These are phyloP conservation scores for Neonectria neomacrospora DNA, from an alignment of 2,329 filamentous ascomycete genomes.

Conservation along the genomic window DNA sequence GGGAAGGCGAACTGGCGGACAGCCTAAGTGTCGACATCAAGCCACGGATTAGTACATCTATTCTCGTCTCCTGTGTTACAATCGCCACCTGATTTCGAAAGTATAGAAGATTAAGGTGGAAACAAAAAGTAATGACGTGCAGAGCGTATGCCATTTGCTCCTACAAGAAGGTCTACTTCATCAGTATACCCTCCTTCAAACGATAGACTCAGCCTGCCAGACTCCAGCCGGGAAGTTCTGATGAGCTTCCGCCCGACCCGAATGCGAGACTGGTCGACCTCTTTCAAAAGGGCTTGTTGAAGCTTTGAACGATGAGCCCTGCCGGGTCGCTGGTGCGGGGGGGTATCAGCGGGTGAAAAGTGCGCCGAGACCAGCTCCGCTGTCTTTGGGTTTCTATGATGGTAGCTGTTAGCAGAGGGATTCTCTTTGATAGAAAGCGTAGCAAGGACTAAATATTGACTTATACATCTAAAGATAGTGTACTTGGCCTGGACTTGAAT, in stretches of 20 bases:
- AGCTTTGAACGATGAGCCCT: conserved; percentile 50
- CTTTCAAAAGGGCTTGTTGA: conserved; percentile 58
- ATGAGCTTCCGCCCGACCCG: conserved; percentile 41
- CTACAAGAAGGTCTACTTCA: conserved; percentile 58
- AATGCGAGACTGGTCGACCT: conserved; percentile 55
- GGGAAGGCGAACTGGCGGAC: conserved; percentile 49
- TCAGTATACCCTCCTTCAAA: conserved; percentile 57
- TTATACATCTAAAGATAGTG: too few relatives aligned
- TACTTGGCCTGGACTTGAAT: too few relatives aligned
- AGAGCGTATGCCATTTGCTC: conserved; percentile 62
- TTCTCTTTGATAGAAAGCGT: too few relatives aligned
- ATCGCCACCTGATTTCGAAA: too few relatives aligned
- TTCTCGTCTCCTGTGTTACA: too few relatives aligned
- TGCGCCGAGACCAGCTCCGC: not conserved
- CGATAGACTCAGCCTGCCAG: conserved; percentile 52
- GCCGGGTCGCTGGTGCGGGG: conserved; percentile 38
- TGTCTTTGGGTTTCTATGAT: not conserved
- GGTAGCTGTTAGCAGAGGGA: too few relatives aligned
- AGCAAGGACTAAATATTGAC: too few relatives aligned
- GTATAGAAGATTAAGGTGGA: too few relatives aligned
- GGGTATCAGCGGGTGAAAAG: conserved; percentile 8
- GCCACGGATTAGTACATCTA: too few relatives aligned
- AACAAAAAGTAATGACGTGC: conserved; percentile 44
- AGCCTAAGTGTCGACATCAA: conserved; percentile 28
- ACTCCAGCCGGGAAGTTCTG: not conserved